Conservation (phyloP, 495 filamentous ascomycete genomes). For the Aspergillus kassunensis region DNA sequence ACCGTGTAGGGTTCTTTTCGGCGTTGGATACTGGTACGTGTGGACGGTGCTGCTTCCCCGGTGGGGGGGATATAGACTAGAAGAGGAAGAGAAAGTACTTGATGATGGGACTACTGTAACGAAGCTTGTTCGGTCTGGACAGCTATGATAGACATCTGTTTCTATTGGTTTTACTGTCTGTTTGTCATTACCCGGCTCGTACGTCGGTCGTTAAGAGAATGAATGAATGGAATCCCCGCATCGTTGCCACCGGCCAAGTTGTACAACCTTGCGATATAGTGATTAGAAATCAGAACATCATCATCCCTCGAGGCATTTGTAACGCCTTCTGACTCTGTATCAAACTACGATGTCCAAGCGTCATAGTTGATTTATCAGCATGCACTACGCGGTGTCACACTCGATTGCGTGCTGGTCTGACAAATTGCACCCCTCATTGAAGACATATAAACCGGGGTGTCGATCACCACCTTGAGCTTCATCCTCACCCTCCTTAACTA, state of each 20-base stretch:
- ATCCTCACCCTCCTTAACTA: background rate
- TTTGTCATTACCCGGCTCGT: no score
- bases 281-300: background rate
- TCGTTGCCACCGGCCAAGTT: no score
- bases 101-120: slow-evolving; percentile 59
- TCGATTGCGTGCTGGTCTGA: slow-evolving; percentile 15
- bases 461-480: background rate
- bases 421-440: slow-evolving; percentile 7
- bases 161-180: no score
- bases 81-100: slow-evolving; percentile 53
- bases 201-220: no score
- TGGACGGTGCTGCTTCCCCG: slow-evolving; percentile 62
- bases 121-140: slow-evolving; percentile 40
- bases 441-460: background rate
- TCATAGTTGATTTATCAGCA: slow-evolving; percentile 9
- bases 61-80: slow-evolving; percentile 54
- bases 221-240: no score
- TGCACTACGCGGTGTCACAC: background rate
- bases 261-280: background rate
- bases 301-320: no score
- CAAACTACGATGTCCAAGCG: background rate
- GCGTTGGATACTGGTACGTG: slow-evolving; percentile 65
- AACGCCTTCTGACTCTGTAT: no score
- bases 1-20: slow-evolving; percentile 51
- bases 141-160: no score